These are phyloP conservation scores for Wickerhamomyces pijperi DNA, from an alignment of 805 yeast genomes.

Conservation along the genomic window DNA sequence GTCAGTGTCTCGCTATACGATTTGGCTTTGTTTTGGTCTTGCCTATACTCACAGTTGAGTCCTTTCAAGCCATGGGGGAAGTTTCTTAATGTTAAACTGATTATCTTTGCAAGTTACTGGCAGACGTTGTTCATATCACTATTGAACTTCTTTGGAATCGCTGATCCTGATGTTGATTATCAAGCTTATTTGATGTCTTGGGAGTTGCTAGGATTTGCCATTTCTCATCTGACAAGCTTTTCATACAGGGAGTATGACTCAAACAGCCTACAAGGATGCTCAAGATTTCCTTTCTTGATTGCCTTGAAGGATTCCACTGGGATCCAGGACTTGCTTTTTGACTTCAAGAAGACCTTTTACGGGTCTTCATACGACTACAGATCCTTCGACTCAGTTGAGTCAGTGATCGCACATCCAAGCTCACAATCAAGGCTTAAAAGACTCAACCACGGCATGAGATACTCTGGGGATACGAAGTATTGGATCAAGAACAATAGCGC, in stretches of 20 bases:
- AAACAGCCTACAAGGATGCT: constrained; percentile 53
- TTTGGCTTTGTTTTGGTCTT: constrained; percentile 86
- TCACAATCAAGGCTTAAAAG: constrained; percentile 54
- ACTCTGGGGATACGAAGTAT: constrained; percentile 72
- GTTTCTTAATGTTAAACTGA: constrained; percentile 83
- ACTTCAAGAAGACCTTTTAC: constrained; percentile 55
- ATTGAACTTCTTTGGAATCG: constrained; percentile 34
- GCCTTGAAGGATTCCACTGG: constrained; percentile 77
- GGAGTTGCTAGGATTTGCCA: constrained; percentile 77
- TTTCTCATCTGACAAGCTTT: constrained; percentile 84
- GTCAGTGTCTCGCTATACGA: constrained; percentile 77
- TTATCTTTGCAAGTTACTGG: constrained; percentile 98
- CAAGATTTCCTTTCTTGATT: constrained; percentile 43
- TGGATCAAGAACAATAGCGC: constrained; percentile 34
- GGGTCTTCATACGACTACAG: constrained; percentile 73
- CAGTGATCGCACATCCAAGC: constrained; percentile 57
- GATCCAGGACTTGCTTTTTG: constrained; percentile 65
- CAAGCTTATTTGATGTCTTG: constrained; percentile 74
- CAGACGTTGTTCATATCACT: constrained; percentile 56
- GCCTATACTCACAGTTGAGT: constrained; percentile 64
- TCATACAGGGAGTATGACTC: constrained; percentile 63
- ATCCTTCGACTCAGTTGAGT: constrained; percentile 73
- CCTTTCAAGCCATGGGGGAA: constrained; percentile 86
- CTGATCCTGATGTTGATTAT: constrained; percentile 32
- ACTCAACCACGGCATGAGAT: constrained; percentile 74